Base-by-base conservation (phyloP, 441 rosid species). In the Isatis lusitanica region DNA sequence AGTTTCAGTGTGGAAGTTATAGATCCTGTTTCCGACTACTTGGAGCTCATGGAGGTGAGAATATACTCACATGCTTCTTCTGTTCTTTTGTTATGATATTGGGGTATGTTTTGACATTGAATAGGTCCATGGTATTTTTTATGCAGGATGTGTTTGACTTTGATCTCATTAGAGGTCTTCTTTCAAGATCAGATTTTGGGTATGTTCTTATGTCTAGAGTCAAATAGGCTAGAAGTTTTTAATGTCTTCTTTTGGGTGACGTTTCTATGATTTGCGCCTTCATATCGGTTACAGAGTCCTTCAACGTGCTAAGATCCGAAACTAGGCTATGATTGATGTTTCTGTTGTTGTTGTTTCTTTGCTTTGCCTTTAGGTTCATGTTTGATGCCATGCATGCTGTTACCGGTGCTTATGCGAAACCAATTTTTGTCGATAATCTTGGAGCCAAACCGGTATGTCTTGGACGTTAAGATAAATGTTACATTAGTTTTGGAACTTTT, bases 301-400 rank as follows among this genome's bases (percentile, higher is more conserved):
- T 64, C 40, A 56, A 63, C 53, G 18, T 76, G 68, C 60, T 77
- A 60, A 65, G 60, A 66, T 9, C 44, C 4, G 15, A 53, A 44
- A 60, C 52, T 38, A 51, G 73, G 44, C 51, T 68, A 60, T 66
- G 68, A 63, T 57, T 74, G 30, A 40, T 79, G 40, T 60, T 64
- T 43, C 17, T 55, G 24, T 13, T 64, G 30, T 55, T 61, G 24
- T 17, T 64, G 39, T 55, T 61, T 16, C 66, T 51, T 51, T 51
- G n/a, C 39, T 43, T 60, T 39, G 56, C 77, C 24, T 78, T 71
- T 71, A 92, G 98, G 86, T 93, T 91, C 70, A 81, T 73, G 73
- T 93, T 88, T 77, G 99, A 93, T 83, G 98, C 98, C 74, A 95
- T 95, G 97, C 95, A 90, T 83, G 99, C 99, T 65, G 97, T 95